These are phyloP conservation scores for Huntiella abstrusa DNA, from an alignment of 2,329 filamentous ascomycete genomes.

Conservation along the genomic window DNA sequence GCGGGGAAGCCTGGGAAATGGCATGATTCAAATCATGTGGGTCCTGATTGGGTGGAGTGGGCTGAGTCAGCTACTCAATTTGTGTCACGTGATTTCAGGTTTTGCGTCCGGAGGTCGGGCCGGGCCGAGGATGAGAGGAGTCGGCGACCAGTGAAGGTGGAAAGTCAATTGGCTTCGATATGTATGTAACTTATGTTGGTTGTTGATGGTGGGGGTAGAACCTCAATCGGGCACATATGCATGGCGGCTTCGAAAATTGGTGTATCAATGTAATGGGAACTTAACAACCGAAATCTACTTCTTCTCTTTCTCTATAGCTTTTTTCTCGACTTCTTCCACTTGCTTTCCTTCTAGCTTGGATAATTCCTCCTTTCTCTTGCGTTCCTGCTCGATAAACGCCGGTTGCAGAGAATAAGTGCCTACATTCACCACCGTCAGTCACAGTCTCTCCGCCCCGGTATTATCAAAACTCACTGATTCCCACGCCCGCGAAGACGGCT, in stretches of 20 bases:
- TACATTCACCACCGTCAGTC: background rate
- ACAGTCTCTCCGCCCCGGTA: background rate
- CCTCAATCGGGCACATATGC: too few relatives aligned
- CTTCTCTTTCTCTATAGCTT: background rate
- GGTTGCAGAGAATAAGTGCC: conserved; percentile 10
- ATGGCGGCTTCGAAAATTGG: too few relatives aligned
- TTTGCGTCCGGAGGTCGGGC: background rate
- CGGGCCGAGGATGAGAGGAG: too few relatives aligned
- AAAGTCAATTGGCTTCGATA: too few relatives aligned
- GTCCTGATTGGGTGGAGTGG: conserved; percentile 6
- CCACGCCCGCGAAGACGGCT: conserved; percentile 9
- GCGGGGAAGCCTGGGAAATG: background rate
- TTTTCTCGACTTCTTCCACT: conserved; percentile 9
- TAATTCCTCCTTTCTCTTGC: conserved; percentile 2
- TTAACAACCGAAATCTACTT: background rate
- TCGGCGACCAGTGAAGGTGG: too few relatives aligned
- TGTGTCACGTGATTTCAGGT: conserved; percentile 7
- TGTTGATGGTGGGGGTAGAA: too few relatives aligned
- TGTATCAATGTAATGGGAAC: background rate
- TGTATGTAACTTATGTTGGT: too few relatives aligned
- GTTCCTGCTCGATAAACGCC: conserved; percentile 7
- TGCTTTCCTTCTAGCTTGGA: conserved; percentile 3
- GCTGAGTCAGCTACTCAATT: conserved; percentile 8
- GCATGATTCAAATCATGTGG: conserved; percentile 10
- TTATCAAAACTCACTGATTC: conserved; percentile 6